Evolutionary conservation across 1,284 basidiomycete genomes (phyloP), one percentile per base, ranked within the genome.

Genomic region (Neonothopanus nambi): DNA sequence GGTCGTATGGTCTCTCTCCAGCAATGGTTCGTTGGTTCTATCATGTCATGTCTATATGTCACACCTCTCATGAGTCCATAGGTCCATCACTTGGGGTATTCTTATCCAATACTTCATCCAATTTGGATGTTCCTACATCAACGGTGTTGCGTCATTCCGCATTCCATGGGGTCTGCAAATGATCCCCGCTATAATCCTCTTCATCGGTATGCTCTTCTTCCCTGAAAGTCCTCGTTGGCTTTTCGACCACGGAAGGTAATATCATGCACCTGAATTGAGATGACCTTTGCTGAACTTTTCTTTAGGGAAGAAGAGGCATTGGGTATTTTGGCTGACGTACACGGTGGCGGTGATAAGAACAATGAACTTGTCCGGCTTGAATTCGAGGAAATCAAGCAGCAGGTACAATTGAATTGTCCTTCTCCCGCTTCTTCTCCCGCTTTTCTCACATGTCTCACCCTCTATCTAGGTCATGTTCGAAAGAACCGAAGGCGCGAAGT

Each of bases 141-240:
- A 84, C 24, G 84, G 87, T 35, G 72, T 67, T 5, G 85, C 85
- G 0, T 87, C 86, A 0, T 91, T 89, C 78, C 84, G 89, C 26
- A 85, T 91, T 60, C 88, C 89, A 12, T 89, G 87, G 87, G 86
- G 83, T 53, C 71, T 91, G 18, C 89, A 91, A 65, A 79, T 87
- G 73, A 87, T 91, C 50, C 88, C 88, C 24, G 89, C 83, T 11
- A 77, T 89, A 54, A 57, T 91, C 9, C 77, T 90, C 28, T 80
- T 80, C 42, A 18, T 79, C n/a, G 86, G 88, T 44, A 90, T 91
- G 87, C 52, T 76, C 20, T 61, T 76, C 54, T 85, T 88, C 76
- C 85, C 85, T 0, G 84, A 87, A 63, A 79, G 77, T 45, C 85
- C 86, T 11, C 78, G 87, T 64, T 89, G 80, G 79, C 76, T 90